Conservation (phyloP, 768 basidiomycete species). For the Xerocomellus intermedius region DNA sequence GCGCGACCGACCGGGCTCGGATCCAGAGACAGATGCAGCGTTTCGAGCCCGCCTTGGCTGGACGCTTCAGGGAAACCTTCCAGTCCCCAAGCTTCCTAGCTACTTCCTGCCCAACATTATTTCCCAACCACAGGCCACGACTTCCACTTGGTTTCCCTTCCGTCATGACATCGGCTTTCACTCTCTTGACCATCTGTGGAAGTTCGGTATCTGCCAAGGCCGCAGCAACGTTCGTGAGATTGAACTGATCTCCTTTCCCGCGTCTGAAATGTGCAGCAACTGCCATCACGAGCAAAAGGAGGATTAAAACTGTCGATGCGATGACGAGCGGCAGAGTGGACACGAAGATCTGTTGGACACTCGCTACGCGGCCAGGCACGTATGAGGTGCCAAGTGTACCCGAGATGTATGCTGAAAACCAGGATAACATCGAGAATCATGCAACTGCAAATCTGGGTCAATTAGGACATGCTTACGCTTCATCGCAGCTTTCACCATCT, state of each 20-base stretch:
- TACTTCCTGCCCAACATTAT: conserved; percentile 6
- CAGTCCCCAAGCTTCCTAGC: neutral
- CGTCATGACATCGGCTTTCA: neutral
- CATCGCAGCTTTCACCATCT: conserved; percentile 15
- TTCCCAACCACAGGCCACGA: neutral
- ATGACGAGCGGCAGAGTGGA: conserved; percentile 15
- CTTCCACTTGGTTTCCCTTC: neutral
- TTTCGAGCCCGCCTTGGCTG: neutral
- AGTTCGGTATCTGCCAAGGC: conserved; percentile 11
- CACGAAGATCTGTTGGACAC: conserved; percentile 8
- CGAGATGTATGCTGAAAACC: conserved; percentile 12
- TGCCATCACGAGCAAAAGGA: conserved; percentile 3
- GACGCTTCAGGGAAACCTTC: conserved; percentile 2
- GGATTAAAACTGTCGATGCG: conserved; percentile 1
- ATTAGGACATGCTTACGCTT: conserved; percentile 10
- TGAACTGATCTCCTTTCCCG: conserved; percentile 12
- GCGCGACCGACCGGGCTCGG: too few species aligned
- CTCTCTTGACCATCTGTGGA: conserved; percentile 1
- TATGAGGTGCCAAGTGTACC: conserved; percentile 12
- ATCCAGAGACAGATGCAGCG: conserved; percentile 2
- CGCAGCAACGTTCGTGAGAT: conserved; percentile 12
- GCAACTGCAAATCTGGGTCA: neutral
- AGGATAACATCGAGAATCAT: neutral
- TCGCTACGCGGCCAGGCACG: conserved; percentile 17
- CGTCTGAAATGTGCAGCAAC: conserved; percentile 4